These are phyloP conservation scores for Aspergillus sclerotiicarbonarius DNA, from an alignment of 495 filamentous ascomycete species.

Conservation along the genomic window DNA sequence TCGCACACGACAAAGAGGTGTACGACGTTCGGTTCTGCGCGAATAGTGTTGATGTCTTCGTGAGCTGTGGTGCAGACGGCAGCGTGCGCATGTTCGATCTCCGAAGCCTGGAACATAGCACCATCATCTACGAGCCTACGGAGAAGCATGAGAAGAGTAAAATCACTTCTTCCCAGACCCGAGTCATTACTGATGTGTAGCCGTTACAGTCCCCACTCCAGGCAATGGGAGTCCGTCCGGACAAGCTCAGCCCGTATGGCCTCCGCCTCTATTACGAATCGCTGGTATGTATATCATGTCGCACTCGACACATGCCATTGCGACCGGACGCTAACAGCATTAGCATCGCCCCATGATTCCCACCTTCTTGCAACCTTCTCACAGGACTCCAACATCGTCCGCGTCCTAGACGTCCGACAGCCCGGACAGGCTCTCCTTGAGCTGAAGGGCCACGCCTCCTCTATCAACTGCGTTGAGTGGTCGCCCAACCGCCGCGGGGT, in stretches of 20 bases:
- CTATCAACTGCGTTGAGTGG: conserved; percentile 94
- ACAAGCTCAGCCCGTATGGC: conserved; percentile 65
- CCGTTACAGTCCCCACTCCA: conserved; percentile 20
- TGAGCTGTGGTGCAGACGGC: conserved; percentile 94
- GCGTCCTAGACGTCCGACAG: conserved; percentile 95
- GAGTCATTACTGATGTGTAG: background rate
- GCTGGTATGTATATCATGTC: conserved; percentile 49
- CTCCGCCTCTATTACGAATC: conserved; percentile 81
- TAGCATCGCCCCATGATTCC: conserved; percentile 90
- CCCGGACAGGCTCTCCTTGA: conserved; percentile 94
- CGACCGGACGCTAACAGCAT: conserved; percentile 10
- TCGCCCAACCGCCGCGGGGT: conserved; percentile 81
- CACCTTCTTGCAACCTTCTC: conserved; percentile 97
- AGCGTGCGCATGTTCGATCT: conserved; percentile 99
- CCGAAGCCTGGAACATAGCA: conserved; percentile 93
- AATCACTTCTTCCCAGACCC: conserved; percentile 6
- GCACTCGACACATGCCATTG: background rate
- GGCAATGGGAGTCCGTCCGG: conserved; percentile 61
- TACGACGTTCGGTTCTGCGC: conserved; percentile 98
- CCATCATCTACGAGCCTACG: conserved; percentile 97
- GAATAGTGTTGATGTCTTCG: conserved; percentile 94
- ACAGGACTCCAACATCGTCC: conserved; percentile 85
- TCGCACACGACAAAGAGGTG: conserved; percentile 98
- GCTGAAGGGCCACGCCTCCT: conserved; percentile 82
- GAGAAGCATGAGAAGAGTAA: conserved; percentile 83